These are phyloP conservation scores for Barnettozyma vustinii DNA, from an alignment of 805 yeast species.

Conservation along the genomic window DNA sequence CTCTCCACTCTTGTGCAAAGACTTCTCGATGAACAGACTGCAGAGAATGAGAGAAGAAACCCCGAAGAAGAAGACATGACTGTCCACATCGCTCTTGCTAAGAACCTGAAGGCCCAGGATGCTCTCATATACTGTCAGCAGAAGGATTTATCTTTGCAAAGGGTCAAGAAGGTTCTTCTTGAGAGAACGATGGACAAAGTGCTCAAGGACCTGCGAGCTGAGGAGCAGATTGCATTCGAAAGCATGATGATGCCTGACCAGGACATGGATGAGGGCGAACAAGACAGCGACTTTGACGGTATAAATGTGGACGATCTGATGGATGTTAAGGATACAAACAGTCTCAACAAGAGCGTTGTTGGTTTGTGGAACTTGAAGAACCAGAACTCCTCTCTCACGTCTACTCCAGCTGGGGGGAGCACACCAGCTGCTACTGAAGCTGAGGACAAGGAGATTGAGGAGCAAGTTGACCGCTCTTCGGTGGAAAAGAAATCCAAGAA, in stretches of 20 bases:
- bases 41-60: conserved; percentile 31
- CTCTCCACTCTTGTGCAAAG: conserved; percentile 50
- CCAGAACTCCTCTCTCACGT: conserved; percentile 4
- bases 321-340: conserved; percentile 61
- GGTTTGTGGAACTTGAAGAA: conserved; percentile 53
- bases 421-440: conserved; percentile 9
- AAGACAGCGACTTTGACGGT: conserved; percentile 33
- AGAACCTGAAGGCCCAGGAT: conserved; percentile 47
- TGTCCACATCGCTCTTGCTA: conserved; percentile 51
- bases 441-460: conserved; percentile 10
- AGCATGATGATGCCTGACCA: conserved; percentile 23
- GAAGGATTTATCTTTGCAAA: conserved; percentile 58
- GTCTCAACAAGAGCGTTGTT: conserved; percentile 72
- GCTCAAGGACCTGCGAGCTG: conserved; percentile 47
- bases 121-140: conserved; percentile 54
- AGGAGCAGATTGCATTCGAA: conserved; percentile 50
- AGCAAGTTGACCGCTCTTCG: conserved; percentile 10
- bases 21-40: conserved; percentile 55
- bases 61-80: conserved; percentile 28
- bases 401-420: not conserved
- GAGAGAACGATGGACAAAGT: conserved; percentile 61
- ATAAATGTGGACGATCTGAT: conserved; percentile 43
- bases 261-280: conserved; percentile 26
- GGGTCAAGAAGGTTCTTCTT: conserved; percentile 62
- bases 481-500: conserved; percentile 41